Conservation (phyloP, 345 rosid genomes). For the Gossypium arboreum region DNA sequence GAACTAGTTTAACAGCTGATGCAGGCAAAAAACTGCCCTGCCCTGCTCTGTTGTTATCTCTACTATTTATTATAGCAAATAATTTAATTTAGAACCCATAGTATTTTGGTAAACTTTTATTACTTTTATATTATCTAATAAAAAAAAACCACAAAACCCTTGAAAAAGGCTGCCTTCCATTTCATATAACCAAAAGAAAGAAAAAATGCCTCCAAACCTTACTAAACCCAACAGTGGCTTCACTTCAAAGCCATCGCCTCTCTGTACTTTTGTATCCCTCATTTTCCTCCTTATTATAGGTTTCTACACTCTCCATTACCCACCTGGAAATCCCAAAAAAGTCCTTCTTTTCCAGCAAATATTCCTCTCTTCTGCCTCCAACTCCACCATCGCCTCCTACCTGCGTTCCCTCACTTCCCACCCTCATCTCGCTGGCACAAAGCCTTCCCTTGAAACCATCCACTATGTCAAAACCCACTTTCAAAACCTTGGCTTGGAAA, state of each 20-base stretch:
- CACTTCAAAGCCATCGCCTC: slow-evolving; percentile 38
- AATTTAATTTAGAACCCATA: too few species aligned
- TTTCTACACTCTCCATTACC: slow-evolving; percentile 47
- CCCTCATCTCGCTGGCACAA: slow-evolving; percentile 89
- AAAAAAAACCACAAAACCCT: neutral
- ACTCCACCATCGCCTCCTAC: slow-evolving; percentile 69
- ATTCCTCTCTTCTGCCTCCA: slow-evolving; percentile 69
- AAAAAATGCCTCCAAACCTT: slow-evolving; percentile 41
- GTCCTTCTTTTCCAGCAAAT: slow-evolving; percentile 38
- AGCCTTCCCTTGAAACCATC: slow-evolving; percentile 47
- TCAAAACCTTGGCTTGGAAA: slow-evolving; percentile 44
- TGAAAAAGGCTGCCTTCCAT: neutral
- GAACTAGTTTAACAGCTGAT: too few species aligned
- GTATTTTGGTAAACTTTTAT: too few species aligned
- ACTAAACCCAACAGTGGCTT: slow-evolving; percentile 24
- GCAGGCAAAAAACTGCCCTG: too few species aligned
- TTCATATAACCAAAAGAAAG: neutral
- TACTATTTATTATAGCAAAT: too few species aligned
- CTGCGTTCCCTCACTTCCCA: slow-evolving; percentile 71
- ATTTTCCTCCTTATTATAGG: slow-evolving; percentile 50
- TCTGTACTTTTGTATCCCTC: slow-evolving; percentile 45
- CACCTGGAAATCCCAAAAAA: slow-evolving; percentile 26
- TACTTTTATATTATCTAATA: too few species aligned
- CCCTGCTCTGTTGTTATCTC: too few species aligned
- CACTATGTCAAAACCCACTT: slow-evolving; percentile 61